A percentile compares a stretch with the other conserved stretches of the same genome.
phyloP scores from a whole-genome alignment of 148 eudicot genomes.

The Camellia granthamiana region DNA sequence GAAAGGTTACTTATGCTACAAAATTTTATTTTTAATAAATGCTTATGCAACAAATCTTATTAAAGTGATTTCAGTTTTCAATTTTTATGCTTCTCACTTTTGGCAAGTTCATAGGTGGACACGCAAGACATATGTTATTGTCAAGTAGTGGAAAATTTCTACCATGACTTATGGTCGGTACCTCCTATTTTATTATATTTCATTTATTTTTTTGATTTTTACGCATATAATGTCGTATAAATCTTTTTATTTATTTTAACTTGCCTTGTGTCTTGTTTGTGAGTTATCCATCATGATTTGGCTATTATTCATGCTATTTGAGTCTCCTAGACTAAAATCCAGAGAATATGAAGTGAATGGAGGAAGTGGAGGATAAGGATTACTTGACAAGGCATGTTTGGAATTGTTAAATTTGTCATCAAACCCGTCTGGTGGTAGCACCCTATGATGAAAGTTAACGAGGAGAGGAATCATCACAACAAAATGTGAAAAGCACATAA shows the following conservation, averaged over 20 bases:
- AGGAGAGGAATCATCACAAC: neutral
- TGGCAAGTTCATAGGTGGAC: neutral
- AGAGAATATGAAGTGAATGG: neutral
- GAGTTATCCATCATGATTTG: neutral
- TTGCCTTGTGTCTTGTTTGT: neutral
- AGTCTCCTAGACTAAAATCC: neutral
- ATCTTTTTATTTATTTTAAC: neutral
- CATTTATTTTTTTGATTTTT: neutral
- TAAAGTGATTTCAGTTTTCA: neutral
- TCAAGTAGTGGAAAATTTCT: neutral
- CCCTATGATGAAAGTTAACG: neutral
- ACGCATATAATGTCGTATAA: neutral
- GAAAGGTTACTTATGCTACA: no score
- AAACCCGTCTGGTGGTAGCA: neutral
- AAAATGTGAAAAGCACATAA: neutral
- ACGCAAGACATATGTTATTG: neutral
- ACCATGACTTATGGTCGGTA: neutral
- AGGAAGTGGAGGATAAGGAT: neutral
- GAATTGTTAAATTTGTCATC: neutral
- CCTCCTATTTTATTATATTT: neutral
- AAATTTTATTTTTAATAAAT: no score
- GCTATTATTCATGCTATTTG: neutral
- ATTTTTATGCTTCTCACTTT: neutral
- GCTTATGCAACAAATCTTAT: no score
- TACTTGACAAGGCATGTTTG: neutral